A percentile compares a stretch with the other conserved stretches of the same genome.
phyloP scores from a whole-genome alignment of 2,329 filamentous ascomycete genomes.

The Beauveria caledonica region DNA sequence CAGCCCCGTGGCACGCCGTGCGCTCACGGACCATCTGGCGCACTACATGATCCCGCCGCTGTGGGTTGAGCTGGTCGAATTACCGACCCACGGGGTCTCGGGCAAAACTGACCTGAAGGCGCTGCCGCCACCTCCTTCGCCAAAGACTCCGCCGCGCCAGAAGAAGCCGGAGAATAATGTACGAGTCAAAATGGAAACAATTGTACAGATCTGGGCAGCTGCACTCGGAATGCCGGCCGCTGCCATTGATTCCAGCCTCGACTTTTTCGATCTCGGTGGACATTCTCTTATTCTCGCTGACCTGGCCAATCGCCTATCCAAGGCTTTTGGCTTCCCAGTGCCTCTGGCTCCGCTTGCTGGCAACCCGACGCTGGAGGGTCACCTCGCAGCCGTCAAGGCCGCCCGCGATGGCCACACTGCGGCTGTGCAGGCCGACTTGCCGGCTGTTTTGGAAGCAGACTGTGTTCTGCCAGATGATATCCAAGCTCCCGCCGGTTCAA shows the following conservation, averaged over 20 bases:
- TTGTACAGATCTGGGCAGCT: conserved; percentile 65
- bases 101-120: conserved; percentile 69
- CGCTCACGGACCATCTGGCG: conserved; percentile 58
- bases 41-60: conserved; percentile 78
- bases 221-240: conserved; percentile 56
- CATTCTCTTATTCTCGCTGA: conserved; percentile 73
- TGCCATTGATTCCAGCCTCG: conserved; percentile 60
- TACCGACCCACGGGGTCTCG: conserved; percentile 71
- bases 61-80: conserved; percentile 63
- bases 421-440: conserved; percentile 67
- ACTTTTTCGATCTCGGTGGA: conserved; percentile 75
- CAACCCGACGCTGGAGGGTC: conserved; percentile 62
- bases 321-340: conserved; percentile 64
- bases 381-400: conserved; percentile 61
- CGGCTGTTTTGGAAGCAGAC: conserved; percentile 59
- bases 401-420: conserved; percentile 66
- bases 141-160: conserved; percentile 33
- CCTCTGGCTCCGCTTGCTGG: conserved; percentile 64
- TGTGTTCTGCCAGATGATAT: conserved; percentile 63
- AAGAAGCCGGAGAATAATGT: conserved; percentile 46
- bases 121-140: conserved; percentile 55
- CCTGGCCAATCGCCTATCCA: conserved; percentile 60
- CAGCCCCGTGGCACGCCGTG: conserved; percentile 59
- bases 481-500: conserved; percentile 38
- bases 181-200: conserved; percentile 56